Evolutionary conservation across 805 yeast species (phyloP).

Genomic region (Wickerhamiella dianesei): DNA sequence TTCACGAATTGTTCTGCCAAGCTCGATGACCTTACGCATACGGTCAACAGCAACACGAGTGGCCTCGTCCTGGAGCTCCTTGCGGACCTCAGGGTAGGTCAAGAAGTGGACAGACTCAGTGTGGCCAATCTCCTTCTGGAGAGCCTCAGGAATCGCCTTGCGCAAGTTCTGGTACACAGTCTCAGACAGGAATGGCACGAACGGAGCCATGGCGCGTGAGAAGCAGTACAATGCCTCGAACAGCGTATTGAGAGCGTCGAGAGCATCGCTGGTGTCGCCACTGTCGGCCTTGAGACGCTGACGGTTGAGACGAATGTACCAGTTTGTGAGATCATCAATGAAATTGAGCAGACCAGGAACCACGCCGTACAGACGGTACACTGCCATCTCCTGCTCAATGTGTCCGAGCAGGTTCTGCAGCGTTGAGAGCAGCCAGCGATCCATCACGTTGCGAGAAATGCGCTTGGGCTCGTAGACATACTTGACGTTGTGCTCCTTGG

Average conservation of each 20-base stretch:
- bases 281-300: slow-evolving; percentile 93
- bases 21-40: slow-evolving; percentile 93
- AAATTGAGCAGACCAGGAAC: slow-evolving; percentile 82
- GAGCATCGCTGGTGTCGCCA: slow-evolving; percentile 63
- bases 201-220: slow-evolving; percentile 96
- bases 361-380: slow-evolving; percentile 85
- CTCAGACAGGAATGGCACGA: slow-evolving; percentile 93
- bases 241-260: slow-evolving; percentile 77
- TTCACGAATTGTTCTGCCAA: slow-evolving; percentile 94
- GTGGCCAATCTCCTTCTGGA: slow-evolving; percentile 29
- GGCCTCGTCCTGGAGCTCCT: slow-evolving; percentile 63
- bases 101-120: slow-evolving; percentile 85
- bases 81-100: slow-evolving; percentile 72
- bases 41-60: slow-evolving; percentile 82
- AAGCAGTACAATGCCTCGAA: slow-evolving; percentile 81
- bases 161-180: slow-evolving; percentile 68
- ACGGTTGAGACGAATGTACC: slow-evolving; percentile 98
- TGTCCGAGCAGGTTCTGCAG: slow-evolving; percentile 77
- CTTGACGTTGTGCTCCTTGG: slow-evolving; percentile 57
- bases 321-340: slow-evolving; percentile 90
- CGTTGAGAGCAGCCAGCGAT: slow-evolving; percentile 94
- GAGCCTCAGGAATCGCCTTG: slow-evolving; percentile 31
- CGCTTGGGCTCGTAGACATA: slow-evolving; percentile 58
- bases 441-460: slow-evolving; percentile 81
- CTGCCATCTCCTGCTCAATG: slow-evolving; percentile 81